Evolutionary conservation across 2,329 filamentous ascomycete genomes (phyloP), one percentile per base, ranked within the genome.

Genomic region (Aspergillus flavus): DNA sequence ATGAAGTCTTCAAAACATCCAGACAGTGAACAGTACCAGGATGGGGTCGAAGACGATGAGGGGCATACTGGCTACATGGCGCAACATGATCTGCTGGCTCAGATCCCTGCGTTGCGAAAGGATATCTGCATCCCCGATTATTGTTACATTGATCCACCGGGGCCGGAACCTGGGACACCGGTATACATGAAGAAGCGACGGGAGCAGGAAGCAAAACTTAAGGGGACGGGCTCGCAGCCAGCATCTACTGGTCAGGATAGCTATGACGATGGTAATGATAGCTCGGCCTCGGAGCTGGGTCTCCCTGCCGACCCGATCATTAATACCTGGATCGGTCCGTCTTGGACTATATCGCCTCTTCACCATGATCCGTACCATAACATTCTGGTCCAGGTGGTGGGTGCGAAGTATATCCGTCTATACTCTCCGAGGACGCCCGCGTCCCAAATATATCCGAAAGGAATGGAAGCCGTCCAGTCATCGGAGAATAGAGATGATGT

Each of bases 281-380:
- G 23, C 39, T 52, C 10, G 66, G 67, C 21, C 5, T 64, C 63
- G 9, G 28, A 54, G 9, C 50, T 69, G 30, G 64, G 55, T 9
- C 53, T 73, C 46, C 68, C 72, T 0, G 64, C 56, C 7, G 84
- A 87, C 26, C 92, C 92, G 0, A 81, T 91, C 50, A 83, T 96
- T 21, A 96, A 98, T 77, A 93, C 92, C 9, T 99, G 95, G 95
- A 90, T 98, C 66, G 95, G 95, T 0, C 95, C 95, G 0, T 83
- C 88, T 0, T 89, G 88, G 57, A 98, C 95, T 0, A 94, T 97
- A 66, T 97, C 93, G 0, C 95, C 95, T 1, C 82, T 98, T 0
- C 95, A 99, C 76, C 96, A 93, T 1, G 95, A 98, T 72, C 92
- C 91, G 1, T 96, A 97, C 76, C 92, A 97, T 74, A 98, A 98